Percentiles rank a stretch among this genome's conserved stretches.
phyloP scores from a whole-genome alignment of 2,329 filamentous ascomycete genomes.

The Scedosporium boydii region DNA sequence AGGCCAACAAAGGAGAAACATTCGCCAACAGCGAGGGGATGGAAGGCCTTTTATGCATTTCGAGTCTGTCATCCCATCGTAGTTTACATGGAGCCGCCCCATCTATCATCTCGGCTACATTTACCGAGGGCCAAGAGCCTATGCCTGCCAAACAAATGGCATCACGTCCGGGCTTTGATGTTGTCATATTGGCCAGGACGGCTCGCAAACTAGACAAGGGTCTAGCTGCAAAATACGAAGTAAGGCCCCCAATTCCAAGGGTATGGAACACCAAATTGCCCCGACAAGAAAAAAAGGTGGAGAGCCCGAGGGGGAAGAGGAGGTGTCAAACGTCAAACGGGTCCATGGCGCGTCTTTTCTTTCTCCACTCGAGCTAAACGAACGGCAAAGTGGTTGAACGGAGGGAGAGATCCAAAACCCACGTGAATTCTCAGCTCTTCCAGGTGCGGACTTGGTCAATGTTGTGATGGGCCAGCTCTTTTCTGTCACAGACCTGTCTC shows the following conservation, averaged over 20 bases:
- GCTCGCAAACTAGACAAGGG: background rate
- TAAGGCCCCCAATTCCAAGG: background rate
- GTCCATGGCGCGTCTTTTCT: too few species aligned
- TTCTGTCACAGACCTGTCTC: too few species aligned
- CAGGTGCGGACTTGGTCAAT: too few species aligned
- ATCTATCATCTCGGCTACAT: background rate
- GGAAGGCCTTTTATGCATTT: background rate
- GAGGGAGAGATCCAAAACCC: too few species aligned
- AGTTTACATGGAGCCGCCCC: background rate
- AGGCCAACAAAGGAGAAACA: background rate
- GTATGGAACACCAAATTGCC: background rate
- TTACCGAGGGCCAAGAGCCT: background rate
- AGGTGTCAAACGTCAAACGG: too few species aligned
- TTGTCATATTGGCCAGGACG: background rate
- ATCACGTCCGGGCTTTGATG: background rate
- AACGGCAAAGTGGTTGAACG: too few species aligned
- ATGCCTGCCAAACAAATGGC: background rate
- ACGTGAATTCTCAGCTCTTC: too few species aligned
- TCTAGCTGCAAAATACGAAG: background rate
- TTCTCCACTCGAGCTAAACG: too few species aligned
- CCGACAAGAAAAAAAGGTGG: too few species aligned
- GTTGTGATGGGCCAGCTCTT: too few species aligned
- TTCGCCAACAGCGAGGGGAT: background rate
- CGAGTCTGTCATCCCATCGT: background rate
- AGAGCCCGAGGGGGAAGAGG: too few species aligned